These are phyloP conservation scores for Cudoniella acicularis DNA, from an alignment of 495 filamentous ascomycete species.

Conservation along the genomic window DNA sequence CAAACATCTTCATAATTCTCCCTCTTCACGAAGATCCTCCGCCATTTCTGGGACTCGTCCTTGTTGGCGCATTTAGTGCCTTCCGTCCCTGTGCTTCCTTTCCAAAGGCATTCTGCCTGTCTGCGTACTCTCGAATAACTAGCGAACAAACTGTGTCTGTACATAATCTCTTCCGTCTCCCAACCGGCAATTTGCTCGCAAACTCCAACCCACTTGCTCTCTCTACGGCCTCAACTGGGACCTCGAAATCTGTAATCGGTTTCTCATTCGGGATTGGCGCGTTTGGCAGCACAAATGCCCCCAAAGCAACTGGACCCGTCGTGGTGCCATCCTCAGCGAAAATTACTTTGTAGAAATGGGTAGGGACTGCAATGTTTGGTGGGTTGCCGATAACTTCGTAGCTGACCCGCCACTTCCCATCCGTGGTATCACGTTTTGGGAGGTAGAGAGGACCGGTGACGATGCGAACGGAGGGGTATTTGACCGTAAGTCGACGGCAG, in stretches of 20 bases:
- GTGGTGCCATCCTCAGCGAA: slow-evolving; percentile 80
- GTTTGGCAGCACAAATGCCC: slow-evolving; percentile 94
- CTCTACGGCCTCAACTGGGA: slow-evolving; percentile 89
- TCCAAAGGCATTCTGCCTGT: slow-evolving; percentile 56
- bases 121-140: slow-evolving; percentile 72
- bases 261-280: slow-evolving; percentile 84
- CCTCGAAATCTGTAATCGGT: slow-evolving; percentile 84
- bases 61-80: slow-evolving; percentile 3
- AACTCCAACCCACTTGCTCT: slow-evolving; percentile 90
- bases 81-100: slow-evolving; percentile 26
- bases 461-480: slow-evolving; percentile 85
- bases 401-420: slow-evolving; percentile 90
- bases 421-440: slow-evolving; percentile 66
- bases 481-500: slow-evolving; percentile 73
- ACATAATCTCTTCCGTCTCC: slow-evolving; percentile 76
- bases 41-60: slow-evolving; percentile 26
- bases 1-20: slow-evolving; percentile 2
- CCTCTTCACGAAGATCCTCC: neutral
- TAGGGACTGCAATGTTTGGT: slow-evolving; percentile 92
- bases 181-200: slow-evolving; percentile 66
- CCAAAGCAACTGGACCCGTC: slow-evolving; percentile 77
- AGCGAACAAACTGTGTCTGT: slow-evolving; percentile 78
- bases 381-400: slow-evolving; percentile 98
- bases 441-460: slow-evolving; percentile 94
- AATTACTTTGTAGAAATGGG: slow-evolving; percentile 98